Evolutionary conservation across 2,329 filamentous ascomycete species (phyloP), one percentile per base, ranked within the genome.

Genomic region (Ophiostoma perfectum): DNA sequence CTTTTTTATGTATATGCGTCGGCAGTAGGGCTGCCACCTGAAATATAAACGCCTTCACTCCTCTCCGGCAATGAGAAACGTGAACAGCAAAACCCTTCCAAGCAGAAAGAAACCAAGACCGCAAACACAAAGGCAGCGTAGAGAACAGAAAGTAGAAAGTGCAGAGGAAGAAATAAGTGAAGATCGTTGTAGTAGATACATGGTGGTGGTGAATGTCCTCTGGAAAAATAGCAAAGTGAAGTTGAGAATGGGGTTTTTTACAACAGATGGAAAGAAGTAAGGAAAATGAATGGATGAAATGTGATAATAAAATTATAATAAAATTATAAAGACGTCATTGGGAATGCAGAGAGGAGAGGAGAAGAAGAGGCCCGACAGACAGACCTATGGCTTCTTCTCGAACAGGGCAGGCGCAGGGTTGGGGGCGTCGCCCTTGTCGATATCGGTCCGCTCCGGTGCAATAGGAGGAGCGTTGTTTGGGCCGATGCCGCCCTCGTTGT

Each of bases 401-500:
- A 69, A 72, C 39, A 72, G 63, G 0, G 69, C 71, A 0, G 71
- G 66, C 0, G 62, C 52, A 44, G 67, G 67, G 8, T 38, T 18
- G 8, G 47, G 52, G 5, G 12, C 44, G 39, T 58, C 60, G 41
- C 62, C 65, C 14, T 63, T 42, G 60, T 63, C 60, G 39, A 44
- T 14, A 70, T 82, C 80, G 38, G 81, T 80, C 73, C 79, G 76
- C 58, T 62, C 60, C 7, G 60, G 60, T 7, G 39, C 38, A 9
- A 42, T n/a, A 18, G 83, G 67, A 88, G 64, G 86, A 16, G 27
- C 45, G 8, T 86, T 81, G 74, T 83, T 85, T 75, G 77, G 76
- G 36, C 42, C 76, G 77, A 45, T 14, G 66, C 79, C 80, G 74
- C 84, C 83, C 65, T 80, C 81, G 70, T 84, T 85, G 73, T 88